Evolutionary conservation across 2,329 filamentous ascomycete species (phyloP).

Genomic region (Cercospora janseana): DNA sequence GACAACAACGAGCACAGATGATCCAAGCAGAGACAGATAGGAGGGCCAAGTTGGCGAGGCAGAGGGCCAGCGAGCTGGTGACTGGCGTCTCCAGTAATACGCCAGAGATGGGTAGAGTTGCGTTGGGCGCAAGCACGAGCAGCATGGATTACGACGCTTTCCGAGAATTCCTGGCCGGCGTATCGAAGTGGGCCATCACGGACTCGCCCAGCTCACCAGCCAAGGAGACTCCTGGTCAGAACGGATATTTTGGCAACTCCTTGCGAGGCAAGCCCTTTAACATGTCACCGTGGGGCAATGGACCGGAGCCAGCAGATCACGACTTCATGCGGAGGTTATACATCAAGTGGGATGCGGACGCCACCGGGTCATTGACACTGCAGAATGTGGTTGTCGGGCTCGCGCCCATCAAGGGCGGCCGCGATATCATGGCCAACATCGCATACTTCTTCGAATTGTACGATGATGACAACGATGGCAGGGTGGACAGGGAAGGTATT

Average conservation of each 20-base stretch:
- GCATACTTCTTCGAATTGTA: conserved; percentile 98
- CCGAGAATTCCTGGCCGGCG: conserved; percentile 81
- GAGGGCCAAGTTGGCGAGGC: conserved; percentile 60
- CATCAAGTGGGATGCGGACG: conserved; percentile 80
- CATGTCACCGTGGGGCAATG: conserved; percentile 57
- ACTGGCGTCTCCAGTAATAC: conserved; percentile 48
- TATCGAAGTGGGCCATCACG: conserved; percentile 89
- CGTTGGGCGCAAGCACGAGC: conserved; percentile 81
- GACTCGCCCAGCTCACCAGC: conserved; percentile 68
- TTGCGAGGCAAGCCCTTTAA: conserved; percentile 39
- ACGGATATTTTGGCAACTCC: conserved; percentile 56
- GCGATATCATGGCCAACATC: conserved; percentile 96
- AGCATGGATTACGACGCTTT: conserved; percentile 98
- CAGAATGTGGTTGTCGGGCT: conserved; percentile 91
- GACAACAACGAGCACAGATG: conserved; percentile 76
- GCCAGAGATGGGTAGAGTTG: conserved; percentile 81
- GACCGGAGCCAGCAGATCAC: conserved; percentile 78
- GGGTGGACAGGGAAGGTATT: conserved; percentile 92
- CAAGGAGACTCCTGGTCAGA: conserved; percentile 53
- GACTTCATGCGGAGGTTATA: conserved; percentile 91
- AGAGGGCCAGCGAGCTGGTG: conserved; percentile 51
- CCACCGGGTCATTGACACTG: conserved; percentile 72
- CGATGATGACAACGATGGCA: conserved; percentile 87
- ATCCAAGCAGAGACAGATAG: conserved; percentile 69
- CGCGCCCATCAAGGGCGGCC: conserved; percentile 85